These are phyloP conservation scores for Curvularia spicifera DNA, from an alignment of 2,329 filamentous ascomycete genomes.

Conservation along the genomic window DNA sequence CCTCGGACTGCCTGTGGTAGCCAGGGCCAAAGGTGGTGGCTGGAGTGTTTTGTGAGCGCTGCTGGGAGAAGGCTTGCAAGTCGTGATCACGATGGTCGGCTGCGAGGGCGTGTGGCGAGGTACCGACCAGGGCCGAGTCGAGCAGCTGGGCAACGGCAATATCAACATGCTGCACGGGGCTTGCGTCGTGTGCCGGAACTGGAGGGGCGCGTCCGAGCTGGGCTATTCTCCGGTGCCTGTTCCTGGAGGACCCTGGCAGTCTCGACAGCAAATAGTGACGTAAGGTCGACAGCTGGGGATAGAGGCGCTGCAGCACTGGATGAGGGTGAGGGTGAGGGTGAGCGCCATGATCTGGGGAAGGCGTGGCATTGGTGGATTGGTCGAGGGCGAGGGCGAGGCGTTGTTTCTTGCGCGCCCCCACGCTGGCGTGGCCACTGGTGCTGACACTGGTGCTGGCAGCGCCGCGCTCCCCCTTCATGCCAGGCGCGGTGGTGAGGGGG, in stretches of 20 bases:
- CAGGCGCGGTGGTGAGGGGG: constrained; percentile 1
- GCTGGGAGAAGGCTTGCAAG: constrained; percentile 55
- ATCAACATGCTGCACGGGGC: constrained; percentile 50
- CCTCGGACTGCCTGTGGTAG: constrained; percentile 52
- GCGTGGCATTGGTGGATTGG: constrained; percentile 46
- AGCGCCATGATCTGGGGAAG: constrained; percentile 4
- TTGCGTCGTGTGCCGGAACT: constrained; percentile 11
- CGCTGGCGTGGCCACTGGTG: background rate
- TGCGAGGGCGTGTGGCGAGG: constrained; percentile 44
- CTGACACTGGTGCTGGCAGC: background rate
- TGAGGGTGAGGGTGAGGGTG: constrained; percentile 53
- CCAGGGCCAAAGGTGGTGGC: constrained; percentile 41
- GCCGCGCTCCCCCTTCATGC: background rate
- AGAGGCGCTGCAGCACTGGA: constrained; percentile 72
- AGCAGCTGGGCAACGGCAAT: constrained; percentile 63
- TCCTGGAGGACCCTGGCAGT: constrained; percentile 70
- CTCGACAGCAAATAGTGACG: constrained; percentile 72
- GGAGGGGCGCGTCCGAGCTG: constrained; percentile 35
- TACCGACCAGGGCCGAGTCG: constrained; percentile 72
- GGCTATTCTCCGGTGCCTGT: constrained; percentile 56
- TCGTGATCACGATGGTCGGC: constrained; percentile 45
- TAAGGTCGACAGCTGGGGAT: constrained; percentile 68
- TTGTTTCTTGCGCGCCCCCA: constrained; percentile 33
- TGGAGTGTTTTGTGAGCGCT: constrained; percentile 45
- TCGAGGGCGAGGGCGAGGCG: constrained; percentile 23